Conservation (phyloP, 306 rosid genomes). For the Pyrus betulifolia region DNA sequence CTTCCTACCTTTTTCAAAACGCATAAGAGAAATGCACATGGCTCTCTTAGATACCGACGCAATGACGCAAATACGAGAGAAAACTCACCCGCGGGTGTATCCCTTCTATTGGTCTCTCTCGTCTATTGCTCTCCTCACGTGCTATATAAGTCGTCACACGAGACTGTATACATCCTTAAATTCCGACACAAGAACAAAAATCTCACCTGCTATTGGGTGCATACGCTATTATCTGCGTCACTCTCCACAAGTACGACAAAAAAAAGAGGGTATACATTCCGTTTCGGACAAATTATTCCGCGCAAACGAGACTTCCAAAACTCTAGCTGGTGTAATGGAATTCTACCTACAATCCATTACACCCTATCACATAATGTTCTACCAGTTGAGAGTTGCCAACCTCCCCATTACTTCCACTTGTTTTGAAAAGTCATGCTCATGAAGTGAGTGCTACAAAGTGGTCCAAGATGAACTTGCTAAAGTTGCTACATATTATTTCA, state of each 20-base stretch:
- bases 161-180: not conserved
- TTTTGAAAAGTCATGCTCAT: not conserved
- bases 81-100: no score
- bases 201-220: not conserved
- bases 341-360: conserved; percentile 11
- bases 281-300: not conserved
- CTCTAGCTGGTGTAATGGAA: conserved; percentile 11
- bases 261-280: not conserved
- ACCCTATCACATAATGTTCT: not conserved
- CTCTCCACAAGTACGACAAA: not conserved
- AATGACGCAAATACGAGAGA: not conserved
- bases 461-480: not conserved
- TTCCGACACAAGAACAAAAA: not conserved
- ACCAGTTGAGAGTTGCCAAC: no score
- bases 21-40: conserved; percentile 1
- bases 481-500: not conserved
- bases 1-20: not conserved
- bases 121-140: no score
- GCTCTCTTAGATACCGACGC: no score
- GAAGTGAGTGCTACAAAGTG: not conserved
- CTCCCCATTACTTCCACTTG: not conserved
- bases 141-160: no score
- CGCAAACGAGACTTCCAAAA: not conserved
- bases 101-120: no score
- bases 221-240: not conserved